Conservation (phyloP, 371 early-diverging fungal genomes). For the Enterocytospora artemiae region DNA sequence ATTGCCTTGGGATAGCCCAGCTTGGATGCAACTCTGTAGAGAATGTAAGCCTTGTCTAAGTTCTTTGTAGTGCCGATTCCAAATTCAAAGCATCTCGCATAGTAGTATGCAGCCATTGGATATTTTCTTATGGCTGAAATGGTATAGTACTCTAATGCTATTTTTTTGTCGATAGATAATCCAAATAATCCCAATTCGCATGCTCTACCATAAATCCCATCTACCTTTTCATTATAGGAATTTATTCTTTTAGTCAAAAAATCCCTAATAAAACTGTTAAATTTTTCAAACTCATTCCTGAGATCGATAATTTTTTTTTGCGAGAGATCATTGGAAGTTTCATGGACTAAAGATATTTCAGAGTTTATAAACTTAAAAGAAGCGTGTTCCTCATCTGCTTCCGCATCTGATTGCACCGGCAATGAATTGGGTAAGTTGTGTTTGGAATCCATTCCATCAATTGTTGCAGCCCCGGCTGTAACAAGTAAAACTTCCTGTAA, state of each 20-base stretch:
- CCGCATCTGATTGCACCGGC: too few relatives aligned
- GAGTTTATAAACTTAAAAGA: too few relatives aligned
- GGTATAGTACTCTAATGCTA: conserved; percentile 49
- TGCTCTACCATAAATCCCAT: conserved; percentile 3
- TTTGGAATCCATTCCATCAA: too few relatives aligned
- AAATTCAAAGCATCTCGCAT: conserved; percentile 54
- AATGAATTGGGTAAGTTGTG: too few relatives aligned
- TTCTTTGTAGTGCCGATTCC: conserved; percentile 43
- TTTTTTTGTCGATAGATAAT: conserved; percentile 22
- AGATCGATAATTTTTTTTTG: too few relatives aligned
- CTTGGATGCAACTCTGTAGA: conserved; percentile 56
- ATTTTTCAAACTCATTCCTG: background rate
- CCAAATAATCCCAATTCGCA: conserved; percentile 38
- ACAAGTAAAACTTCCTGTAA: too few relatives aligned
- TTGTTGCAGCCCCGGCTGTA: too few relatives aligned
- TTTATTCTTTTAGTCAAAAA: background rate
- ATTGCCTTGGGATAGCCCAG: conserved; percentile 50
- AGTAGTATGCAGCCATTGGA: conserved; percentile 46
- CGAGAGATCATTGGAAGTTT: too few relatives aligned
- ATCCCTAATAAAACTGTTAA: background rate
- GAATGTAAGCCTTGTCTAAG: conserved; percentile 42
- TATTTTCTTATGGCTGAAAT: conserved; percentile 38
- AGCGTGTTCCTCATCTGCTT: too few relatives aligned
- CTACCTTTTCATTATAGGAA: background rate
- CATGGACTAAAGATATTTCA: too few relatives aligned